These are phyloP conservation scores for Wallacemonas sp. DNA, from an alignment of 208 protist species.

Conservation along the genomic window DNA sequence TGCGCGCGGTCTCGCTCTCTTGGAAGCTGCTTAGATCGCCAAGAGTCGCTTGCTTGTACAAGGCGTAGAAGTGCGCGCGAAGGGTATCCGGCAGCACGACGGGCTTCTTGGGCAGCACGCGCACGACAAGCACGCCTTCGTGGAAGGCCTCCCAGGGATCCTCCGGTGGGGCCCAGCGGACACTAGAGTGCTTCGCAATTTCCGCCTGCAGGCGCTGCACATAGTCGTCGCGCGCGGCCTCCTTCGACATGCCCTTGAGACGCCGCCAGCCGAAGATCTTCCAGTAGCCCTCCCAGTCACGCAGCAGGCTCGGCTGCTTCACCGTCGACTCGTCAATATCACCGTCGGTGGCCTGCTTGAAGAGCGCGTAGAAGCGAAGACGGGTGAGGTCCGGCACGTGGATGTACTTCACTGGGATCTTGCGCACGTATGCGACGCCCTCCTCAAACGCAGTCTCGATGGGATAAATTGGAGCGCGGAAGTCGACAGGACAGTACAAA, in stretches of 20 bases:
- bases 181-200: constrained; percentile 28
- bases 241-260: constrained; percentile 76
- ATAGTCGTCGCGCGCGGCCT: constrained; percentile 89
- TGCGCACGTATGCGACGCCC: constrained; percentile 63
- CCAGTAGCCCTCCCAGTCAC: constrained; percentile 62
- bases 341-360: constrained; percentile 94
- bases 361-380: constrained; percentile 89
- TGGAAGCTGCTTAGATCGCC: constrained; percentile 71
- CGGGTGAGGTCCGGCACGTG: constrained; percentile 84
- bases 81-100: constrained; percentile 75
- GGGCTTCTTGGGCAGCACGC: constrained; percentile 55
- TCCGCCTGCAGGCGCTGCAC: constrained; percentile 52
- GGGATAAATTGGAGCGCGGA: constrained; percentile 26
- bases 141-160: constrained; percentile 54
- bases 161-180: constrained; percentile 29
- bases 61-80: constrained; percentile 84
- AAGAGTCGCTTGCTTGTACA: constrained; percentile 93
- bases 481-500: constrained; percentile 32
- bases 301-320: constrained; percentile 33
- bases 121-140: constrained; percentile 51
- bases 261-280: constrained; percentile 94
- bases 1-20: constrained; percentile 2
- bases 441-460: constrained; percentile 49
- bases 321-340: constrained; percentile 79
- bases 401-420: constrained; percentile 56